Evolutionary conservation across 2,329 filamentous ascomycete genomes (phyloP).

Genomic region (Phyllosticta citriasiana): DNA sequence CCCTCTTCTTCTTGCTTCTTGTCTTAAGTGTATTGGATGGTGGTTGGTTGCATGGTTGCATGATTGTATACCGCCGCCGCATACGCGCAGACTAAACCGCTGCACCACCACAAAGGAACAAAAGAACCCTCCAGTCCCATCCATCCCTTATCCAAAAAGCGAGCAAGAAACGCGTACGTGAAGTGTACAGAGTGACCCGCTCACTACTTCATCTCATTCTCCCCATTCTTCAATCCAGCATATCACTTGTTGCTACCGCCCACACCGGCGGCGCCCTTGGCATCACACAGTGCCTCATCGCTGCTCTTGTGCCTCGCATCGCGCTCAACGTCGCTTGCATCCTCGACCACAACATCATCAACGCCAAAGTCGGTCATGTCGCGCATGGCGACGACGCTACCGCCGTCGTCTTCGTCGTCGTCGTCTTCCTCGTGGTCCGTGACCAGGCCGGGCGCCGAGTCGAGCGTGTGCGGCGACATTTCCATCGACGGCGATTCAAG

Average conservation of each 20-base stretch:
- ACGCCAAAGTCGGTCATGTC: constrained; percentile 20
- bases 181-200: neutral
- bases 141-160: neutral
- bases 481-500: constrained; percentile 19
- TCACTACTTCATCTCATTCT: neutral
- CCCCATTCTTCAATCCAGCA: neutral
- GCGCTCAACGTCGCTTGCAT: constrained; percentile 30
- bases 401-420: constrained; percentile 30
- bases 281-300: neutral
- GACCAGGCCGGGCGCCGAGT: constrained; percentile 40
- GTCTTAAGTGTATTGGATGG: too few relatives aligned
- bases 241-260: neutral
- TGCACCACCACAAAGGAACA: neutral
- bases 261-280: neutral
- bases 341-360: constrained; percentile 28
- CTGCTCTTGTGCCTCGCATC: constrained; percentile 11
- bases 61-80: too few relatives aligned
- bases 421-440: constrained; percentile 42
- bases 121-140: neutral
- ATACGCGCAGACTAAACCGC: too few relatives aligned
- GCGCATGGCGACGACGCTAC: constrained; percentile 15
- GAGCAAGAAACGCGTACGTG: neutral
- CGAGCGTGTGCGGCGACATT: constrained; percentile 37
- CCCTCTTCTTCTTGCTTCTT: too few relatives aligned
- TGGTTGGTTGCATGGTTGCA: too few relatives aligned